These are phyloP conservation scores for Candida buenavistaensis DNA, from an alignment of 1,139 yeast species.

Conservation along the genomic window DNA sequence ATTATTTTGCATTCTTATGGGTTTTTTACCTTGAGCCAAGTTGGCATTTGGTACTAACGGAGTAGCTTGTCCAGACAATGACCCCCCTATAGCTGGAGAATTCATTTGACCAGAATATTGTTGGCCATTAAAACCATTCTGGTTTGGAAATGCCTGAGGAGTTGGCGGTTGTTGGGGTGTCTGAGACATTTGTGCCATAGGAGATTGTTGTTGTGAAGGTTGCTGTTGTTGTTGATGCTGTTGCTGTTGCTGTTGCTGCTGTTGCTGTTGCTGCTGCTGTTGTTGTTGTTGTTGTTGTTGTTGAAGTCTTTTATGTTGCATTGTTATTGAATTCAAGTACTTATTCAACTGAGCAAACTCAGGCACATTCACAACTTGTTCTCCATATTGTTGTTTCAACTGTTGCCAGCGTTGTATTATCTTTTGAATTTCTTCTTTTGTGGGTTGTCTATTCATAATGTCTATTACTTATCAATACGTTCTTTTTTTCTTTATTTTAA, in stretches of 20 bases:
- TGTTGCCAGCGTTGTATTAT: conserved; percentile 61
- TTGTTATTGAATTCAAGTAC: conserved; percentile 53
- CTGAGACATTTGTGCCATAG: conserved; percentile 6
- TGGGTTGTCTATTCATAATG: conserved; percentile 31
- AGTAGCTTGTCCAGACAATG: conserved; percentile 10
- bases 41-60: conserved; percentile 14
- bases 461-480: no score
- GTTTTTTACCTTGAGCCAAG: conserved; percentile 8
- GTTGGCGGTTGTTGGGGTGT: conserved; percentile 13
- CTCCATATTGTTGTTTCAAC: conserved; percentile 62
- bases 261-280: conserved; percentile 14
- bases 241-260: conserved; percentile 14
- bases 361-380: conserved; percentile 58
- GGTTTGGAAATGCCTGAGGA: conserved; percentile 10
- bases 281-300: conserved; percentile 19
- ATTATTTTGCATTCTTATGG: conserved; percentile 10
- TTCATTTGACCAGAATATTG: conserved; percentile 9
- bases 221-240: conserved; percentile 16
- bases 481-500: no score
- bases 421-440: conserved; percentile 46
- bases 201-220: conserved; percentile 11
- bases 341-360: conserved; percentile 62
- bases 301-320: conserved; percentile 24
- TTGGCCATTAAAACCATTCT: conserved; percentile 6
- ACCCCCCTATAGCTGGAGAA: conserved; percentile 14